Evolutionary conservation across 78 protist species (phyloP), one percentile per base, ranked within the genome.

Genomic region (Capsaspora owczarzaki): DNA sequence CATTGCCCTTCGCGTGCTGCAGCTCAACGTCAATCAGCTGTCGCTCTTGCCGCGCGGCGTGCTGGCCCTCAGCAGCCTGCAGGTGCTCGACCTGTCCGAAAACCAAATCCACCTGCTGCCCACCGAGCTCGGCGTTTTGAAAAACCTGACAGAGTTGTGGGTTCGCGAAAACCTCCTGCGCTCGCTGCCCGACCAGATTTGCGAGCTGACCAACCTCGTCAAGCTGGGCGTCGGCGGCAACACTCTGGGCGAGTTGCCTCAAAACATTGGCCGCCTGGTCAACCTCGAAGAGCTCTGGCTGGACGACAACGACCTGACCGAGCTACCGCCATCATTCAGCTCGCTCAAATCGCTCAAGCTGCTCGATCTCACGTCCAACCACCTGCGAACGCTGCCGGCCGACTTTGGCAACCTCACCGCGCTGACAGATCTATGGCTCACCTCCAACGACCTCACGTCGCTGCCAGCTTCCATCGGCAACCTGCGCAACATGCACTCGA

Each of bases 381-480:
- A 63, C 2, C 72, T 63, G 33, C 20, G 42, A 14, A 16, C 33
- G 19, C 41, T 63, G 43, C 72, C 72, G n/a, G 72, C 5, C 72
- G 72, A 8, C 25, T 63, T 63, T 25, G 72, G 72, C 20, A 12
- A 8, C n/a, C 72, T 63, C 41, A 4, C 43, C 19, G 20, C 27
- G 72, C 72, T 63, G 23, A 63, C 72, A 4, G 72, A 63, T 14
- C 40, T 63, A 4, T 63, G 72, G 75, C 75, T 69, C 37, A 1
- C 14, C 51, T 4, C 31, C 29, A 69, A 69, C 47, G 33, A 23
- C 19, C 43, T 69, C 27, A 2, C 37, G 12, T 12, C 22, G 75
- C 43, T 69, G 6, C 75, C 75, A 4, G 75, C 6, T 23, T 4
- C 3, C 31, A 2, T 69, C 1, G 49, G 49, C 6, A 2, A 2